Evolutionary conservation across 2,329 filamentous ascomycete genomes (phyloP), one percentile per base, ranked within the genome.

Genomic region (Pseudogymnoascus sp.): DNA sequence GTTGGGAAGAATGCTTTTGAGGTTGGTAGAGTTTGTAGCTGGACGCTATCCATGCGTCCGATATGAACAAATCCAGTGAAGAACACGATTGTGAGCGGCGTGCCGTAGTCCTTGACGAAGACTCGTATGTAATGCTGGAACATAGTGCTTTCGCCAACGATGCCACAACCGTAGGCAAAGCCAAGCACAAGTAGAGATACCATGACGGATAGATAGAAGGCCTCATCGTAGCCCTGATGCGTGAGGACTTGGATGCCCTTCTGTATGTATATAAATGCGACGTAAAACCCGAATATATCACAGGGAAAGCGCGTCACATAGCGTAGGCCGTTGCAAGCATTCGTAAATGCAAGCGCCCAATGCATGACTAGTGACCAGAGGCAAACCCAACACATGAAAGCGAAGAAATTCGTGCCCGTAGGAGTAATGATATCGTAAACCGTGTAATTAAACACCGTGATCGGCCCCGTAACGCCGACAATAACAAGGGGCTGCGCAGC

Each of bases 211-310:
- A 96, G 83, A 72, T 96, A 96, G 78, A 95, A 79, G 73, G 88
- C 60, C 80, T 81, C 64, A 68, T 79, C 75, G 74, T 80, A 72
- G 75, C 89, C 92, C 71, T 96, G 88, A 11, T 88, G 83, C 47
- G 86, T 87, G 18, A 96, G 82, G 12, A 96, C 90, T 75, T 96
- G 90, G 66, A 96, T 88, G 14, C 91, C 91, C 76, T 96, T 96
- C 72, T 96, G 91, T 18, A 96, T 81, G 73, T 96, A 96, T 75
- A 96, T 93, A 72, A 90, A 92, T 64, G 91, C 91, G 59, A 96
- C 91, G 73, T 96, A 96, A 77, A 96, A 96, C 61, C 91, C 92
- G 69, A 96, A 96, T 71, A 93, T 95, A 74, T 96, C 92, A 76
- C 92, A 96, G 23, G 91, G 91, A 73, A 96, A 96, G 12, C 91